Conservation (phyloP, 768 basidiomycete genomes). For the Auricularia cornea region DNA sequence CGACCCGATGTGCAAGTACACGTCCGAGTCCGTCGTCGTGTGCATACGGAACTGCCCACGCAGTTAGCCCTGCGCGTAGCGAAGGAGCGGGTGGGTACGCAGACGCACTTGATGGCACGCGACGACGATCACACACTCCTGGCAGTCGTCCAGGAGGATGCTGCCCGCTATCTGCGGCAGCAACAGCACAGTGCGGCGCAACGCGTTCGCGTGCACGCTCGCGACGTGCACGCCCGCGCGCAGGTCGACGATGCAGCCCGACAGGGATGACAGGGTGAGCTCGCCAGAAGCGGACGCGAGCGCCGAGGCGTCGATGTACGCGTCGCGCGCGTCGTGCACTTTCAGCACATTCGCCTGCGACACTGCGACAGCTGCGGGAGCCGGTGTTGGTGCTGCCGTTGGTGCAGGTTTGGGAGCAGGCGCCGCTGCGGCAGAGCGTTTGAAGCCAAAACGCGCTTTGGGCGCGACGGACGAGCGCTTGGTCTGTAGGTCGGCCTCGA, state of each 20-base stretch:
- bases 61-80: neutral
- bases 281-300: slow-evolving; percentile 30
- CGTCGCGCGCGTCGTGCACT: neutral
- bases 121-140: slow-evolving; percentile 54
- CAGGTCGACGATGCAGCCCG: slow-evolving; percentile 63
- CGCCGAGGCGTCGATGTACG: neutral
- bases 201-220: slow-evolving; percentile 55
- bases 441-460: slow-evolving; percentile 67
- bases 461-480: slow-evolving; percentile 27
- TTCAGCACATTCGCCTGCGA: slow-evolving; percentile 2
- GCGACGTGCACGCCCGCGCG: slow-evolving; percentile 29
- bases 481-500: slow-evolving; percentile 49
- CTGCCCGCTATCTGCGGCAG: slow-evolving; percentile 63
- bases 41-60: slow-evolving; percentile 77
- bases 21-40: slow-evolving; percentile 50
- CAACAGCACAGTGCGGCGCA: slow-evolving; percentile 55
- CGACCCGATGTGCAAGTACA: slow-evolving; percentile 59
- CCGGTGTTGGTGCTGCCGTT: slow-evolving; percentile 3
- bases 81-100: neutral
- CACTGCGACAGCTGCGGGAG: neutral
- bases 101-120: slow-evolving; percentile 71
- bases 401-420: slow-evolving; percentile 2
- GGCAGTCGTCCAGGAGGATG: slow-evolving; percentile 58
- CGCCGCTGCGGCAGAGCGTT: slow-evolving; percentile 31
- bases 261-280: slow-evolving; percentile 37